Conservation (phyloP, 2,329 filamentous ascomycete genomes). For the Aspergillus japonicus region DNA sequence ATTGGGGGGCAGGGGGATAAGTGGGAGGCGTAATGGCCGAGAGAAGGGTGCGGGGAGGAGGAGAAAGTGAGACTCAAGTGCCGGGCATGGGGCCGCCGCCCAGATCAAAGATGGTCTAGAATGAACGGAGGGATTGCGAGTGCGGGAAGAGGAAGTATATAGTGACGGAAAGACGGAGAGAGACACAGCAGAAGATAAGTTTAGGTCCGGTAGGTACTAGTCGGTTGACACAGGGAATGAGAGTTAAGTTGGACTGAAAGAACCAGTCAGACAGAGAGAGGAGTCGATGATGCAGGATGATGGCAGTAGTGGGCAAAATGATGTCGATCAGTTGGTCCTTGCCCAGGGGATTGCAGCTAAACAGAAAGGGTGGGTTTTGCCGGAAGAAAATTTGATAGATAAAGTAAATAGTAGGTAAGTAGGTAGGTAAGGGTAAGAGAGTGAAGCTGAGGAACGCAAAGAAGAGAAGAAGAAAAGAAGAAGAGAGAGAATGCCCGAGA, state of each 20-base stretch:
- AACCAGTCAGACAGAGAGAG: neutral
- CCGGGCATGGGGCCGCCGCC: neutral
- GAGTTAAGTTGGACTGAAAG: neutral
- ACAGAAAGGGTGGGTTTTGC: neutral
- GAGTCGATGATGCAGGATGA: neutral
- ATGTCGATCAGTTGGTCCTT: neutral
- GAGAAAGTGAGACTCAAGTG: conserved; percentile 10
- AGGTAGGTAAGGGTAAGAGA: neutral
- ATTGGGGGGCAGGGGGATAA: conserved; percentile 21
- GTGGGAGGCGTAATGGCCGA: conserved; percentile 4
- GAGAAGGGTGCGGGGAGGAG: conserved; percentile 4
- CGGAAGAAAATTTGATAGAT: too few species aligned
- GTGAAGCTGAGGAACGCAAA: neutral
- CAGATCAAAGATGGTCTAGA: neutral
- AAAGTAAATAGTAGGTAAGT: too few species aligned
- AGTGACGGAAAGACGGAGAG: neutral
- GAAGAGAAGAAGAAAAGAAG: neutral
- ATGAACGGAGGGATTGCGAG: neutral
- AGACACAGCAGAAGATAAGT: neutral
- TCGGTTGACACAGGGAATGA: neutral
- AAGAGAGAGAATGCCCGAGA: neutral
- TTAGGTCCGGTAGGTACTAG: too few species aligned
- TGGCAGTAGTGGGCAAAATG: neutral
- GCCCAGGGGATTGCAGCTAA: neutral
- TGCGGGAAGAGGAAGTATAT: neutral